Conservation (phyloP, 495 filamentous ascomycete species). For the Podospora comata region DNA sequence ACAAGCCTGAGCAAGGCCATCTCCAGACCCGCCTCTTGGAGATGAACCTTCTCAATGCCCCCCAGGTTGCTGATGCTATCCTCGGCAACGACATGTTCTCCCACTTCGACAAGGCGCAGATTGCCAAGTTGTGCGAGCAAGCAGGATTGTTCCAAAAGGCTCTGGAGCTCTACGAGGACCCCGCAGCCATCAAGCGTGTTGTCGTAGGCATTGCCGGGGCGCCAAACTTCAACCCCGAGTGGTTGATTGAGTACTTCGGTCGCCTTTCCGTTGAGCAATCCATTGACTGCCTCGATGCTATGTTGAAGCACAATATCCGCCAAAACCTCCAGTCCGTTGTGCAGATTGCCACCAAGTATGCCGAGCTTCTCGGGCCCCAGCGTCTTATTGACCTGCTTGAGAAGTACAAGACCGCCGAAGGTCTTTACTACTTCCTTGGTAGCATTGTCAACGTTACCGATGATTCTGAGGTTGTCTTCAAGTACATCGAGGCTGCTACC, state of each 20-base stretch:
- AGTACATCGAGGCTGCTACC: slow-evolving; percentile 97
- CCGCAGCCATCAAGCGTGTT: slow-evolving; percentile 82
- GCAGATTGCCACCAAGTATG: slow-evolving; percentile 95
- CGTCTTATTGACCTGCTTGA: slow-evolving; percentile 91
- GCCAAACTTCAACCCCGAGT: slow-evolving; percentile 81
- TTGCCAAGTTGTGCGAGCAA: slow-evolving; percentile 88
- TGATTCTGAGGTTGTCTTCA: slow-evolving; percentile 94
- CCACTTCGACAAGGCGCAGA: slow-evolving; percentile 84
- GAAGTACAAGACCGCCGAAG: slow-evolving; percentile 94
- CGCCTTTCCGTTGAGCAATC: slow-evolving; percentile 92
- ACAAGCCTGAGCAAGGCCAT: slow-evolving; percentile 88
- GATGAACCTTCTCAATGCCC: slow-evolving; percentile 96
- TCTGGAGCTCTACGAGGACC: slow-evolving; percentile 90
- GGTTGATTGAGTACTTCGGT: slow-evolving; percentile 89
- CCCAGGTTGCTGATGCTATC: slow-evolving; percentile 96
- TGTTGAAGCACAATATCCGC: slow-evolving; percentile 93
- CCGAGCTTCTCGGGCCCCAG: slow-evolving; percentile 87
- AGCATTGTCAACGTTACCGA: slow-evolving; percentile 97
- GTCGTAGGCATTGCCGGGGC: slow-evolving; percentile 73
- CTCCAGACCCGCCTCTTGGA: slow-evolving; percentile 92
- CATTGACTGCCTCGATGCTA: slow-evolving; percentile 89
- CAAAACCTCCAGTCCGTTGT: slow-evolving; percentile 93
- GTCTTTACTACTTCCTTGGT: slow-evolving; percentile 96
- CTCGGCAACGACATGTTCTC: slow-evolving; percentile 97
- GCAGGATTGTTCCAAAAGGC: slow-evolving; percentile 84